phyloP scores from a whole-genome alignment of 2,329 filamentous ascomycete genomes.

The Sarocladiaceae sp. region DNA sequence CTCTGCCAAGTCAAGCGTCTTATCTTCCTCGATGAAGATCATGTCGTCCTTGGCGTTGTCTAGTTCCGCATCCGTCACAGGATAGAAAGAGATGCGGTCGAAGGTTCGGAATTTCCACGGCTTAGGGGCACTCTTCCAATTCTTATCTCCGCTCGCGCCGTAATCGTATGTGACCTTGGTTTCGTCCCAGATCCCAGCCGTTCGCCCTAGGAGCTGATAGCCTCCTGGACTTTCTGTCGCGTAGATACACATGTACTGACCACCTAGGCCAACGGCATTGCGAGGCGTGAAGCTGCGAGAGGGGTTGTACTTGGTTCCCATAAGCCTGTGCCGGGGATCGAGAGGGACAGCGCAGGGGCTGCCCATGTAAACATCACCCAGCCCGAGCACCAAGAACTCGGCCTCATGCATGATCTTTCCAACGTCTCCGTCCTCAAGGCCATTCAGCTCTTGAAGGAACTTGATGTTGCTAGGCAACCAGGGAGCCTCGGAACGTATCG shows the following conservation, averaged over 20 bases:
- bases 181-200: slow-evolving; percentile 26
- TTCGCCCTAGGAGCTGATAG: slow-evolving; percentile 30
- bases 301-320: slow-evolving; percentile 32
- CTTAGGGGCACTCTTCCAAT: not conserved
- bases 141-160: not conserved
- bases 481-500: slow-evolving; percentile 52
- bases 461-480: slow-evolving; percentile 58
- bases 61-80: slow-evolving; percentile 21
- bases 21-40: slow-evolving; percentile 19
- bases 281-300: slow-evolving; percentile 30
- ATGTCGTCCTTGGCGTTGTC: slow-evolving; percentile 20
- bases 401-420: slow-evolving; percentile 23
- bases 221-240: slow-evolving; percentile 30
- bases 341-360: slow-evolving; percentile 30
- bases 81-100: slow-evolving; percentile 27
- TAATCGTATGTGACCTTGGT: not conserved
- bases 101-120: slow-evolving; percentile 26
- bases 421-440: slow-evolving; percentile 18
- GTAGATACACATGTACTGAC: slow-evolving; percentile 33
- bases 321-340: slow-evolving; percentile 26
- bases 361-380: slow-evolving; percentile 33
- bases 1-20: slow-evolving; percentile 20
- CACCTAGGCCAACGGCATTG: slow-evolving; percentile 28
- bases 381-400: slow-evolving; percentile 28
- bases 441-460: slow-evolving; percentile 37